These are phyloP conservation scores for Picea abies DNA, from an alignment of 83 land plant species.

Conservation along the genomic window DNA sequence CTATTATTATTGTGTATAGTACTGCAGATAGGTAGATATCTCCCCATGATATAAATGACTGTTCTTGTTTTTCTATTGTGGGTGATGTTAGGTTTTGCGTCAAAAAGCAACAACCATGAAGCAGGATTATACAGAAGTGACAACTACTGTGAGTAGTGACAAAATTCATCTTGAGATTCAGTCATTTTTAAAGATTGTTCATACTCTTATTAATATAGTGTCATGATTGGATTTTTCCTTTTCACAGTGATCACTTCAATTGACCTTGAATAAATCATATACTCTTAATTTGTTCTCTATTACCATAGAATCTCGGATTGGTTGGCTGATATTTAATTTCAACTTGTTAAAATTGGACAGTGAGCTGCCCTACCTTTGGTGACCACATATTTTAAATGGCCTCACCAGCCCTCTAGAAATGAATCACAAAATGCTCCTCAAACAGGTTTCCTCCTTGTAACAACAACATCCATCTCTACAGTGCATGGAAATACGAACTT, in stretches of 20 bases:
- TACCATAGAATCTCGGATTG: not conserved
- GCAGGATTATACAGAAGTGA: constrained; percentile 89
- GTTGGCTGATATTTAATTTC: too few relatives aligned
- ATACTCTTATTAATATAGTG: not conserved
- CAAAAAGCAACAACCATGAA: constrained; percentile 93
- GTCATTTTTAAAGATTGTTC: not conserved
- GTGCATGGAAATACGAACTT: too few relatives aligned
- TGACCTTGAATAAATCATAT: not conserved
- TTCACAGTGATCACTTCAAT: not conserved
- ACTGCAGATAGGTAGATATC: not conserved
- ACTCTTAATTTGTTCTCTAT: not conserved
- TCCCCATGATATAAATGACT: not conserved
- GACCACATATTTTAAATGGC: not conserved
- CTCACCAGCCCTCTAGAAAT: not conserved
- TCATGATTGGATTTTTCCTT: not conserved
- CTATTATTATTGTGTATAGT: not conserved
- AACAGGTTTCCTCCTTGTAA: not conserved
- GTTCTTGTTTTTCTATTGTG: constrained; percentile 2
- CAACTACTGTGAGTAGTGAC: constrained; percentile 56
- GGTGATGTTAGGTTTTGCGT: constrained; percentile 74
- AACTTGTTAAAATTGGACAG: not conserved
- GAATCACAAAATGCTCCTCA: not conserved
- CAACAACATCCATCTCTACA: too few relatives aligned
- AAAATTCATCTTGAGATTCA: not conserved
- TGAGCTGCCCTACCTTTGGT: not conserved